phyloP scores from a whole-genome alignment of 768 basidiomycete species.

The Peribolospora kevripleyi region DNA sequence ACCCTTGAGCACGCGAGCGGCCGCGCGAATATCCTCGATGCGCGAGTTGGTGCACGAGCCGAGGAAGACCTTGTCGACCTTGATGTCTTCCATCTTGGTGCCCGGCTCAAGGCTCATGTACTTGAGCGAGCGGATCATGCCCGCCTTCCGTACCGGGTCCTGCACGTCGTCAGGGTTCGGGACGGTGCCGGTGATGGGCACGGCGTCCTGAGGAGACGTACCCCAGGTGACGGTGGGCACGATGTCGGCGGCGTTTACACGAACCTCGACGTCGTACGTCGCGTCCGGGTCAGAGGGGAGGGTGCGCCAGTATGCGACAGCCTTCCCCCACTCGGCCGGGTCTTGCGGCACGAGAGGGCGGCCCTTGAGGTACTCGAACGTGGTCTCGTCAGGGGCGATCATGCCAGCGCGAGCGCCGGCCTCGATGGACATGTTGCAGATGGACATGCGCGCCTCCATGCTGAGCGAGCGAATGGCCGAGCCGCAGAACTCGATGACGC shows the following conservation, averaged over 20 bases:
- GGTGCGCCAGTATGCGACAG: constrained; percentile 63
- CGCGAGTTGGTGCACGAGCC: constrained; percentile 88
- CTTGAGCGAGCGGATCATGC: constrained; percentile 46
- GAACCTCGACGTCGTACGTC: constrained; percentile 57
- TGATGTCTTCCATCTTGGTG: constrained; percentile 52
- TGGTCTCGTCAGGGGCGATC: constrained; percentile 71
- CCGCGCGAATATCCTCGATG: constrained; percentile 74
- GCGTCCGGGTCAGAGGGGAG: constrained; percentile 58
- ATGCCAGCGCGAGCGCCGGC: constrained; percentile 73
- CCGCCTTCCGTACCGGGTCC: constrained; percentile 39
- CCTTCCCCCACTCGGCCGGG: constrained; percentile 57
- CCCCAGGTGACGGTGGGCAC: constrained; percentile 82
- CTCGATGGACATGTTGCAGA: constrained; percentile 87
- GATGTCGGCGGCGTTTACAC: constrained; percentile 59
- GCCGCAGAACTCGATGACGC: constrained; percentile 77
- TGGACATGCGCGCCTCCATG: constrained; percentile 43
- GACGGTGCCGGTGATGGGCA: constrained; percentile 53
- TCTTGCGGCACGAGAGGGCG: constrained; percentile 58
- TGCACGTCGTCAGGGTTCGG: constrained; percentile 46
- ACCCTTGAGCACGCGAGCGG: constrained; percentile 46
- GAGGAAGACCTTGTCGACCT: constrained; percentile 72
- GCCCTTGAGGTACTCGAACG: constrained; percentile 56
- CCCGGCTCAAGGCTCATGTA: constrained; percentile 73
- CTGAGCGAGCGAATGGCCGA: constrained; percentile 15
- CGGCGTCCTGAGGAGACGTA: constrained; percentile 70